These are phyloP conservation scores for Metschnikowia picachoensis DNA, from an alignment of 805 yeast genomes.

Conservation along the genomic window DNA sequence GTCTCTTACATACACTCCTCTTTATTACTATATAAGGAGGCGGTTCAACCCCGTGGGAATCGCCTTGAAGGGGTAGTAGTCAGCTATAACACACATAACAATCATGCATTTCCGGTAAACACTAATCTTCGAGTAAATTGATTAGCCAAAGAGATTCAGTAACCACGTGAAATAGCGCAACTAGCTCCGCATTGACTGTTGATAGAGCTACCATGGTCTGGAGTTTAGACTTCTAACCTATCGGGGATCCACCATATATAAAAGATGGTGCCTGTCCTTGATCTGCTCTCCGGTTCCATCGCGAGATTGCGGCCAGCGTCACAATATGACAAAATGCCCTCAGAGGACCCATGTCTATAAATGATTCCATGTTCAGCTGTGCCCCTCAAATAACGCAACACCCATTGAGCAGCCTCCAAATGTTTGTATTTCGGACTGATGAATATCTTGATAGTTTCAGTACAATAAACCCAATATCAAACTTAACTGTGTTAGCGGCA, in stretches of 20 bases:
- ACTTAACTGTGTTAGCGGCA: constrained; percentile 1
- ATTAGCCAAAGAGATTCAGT: too few species aligned
- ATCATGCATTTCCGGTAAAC: too few species aligned
- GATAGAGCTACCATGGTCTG: background rate
- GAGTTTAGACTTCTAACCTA: background rate
- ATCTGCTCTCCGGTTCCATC: background rate
- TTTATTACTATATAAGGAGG: too few species aligned
- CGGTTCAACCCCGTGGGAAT: too few species aligned
- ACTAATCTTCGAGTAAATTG: too few species aligned
- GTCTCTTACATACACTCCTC: too few species aligned
- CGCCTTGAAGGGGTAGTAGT: too few species aligned
- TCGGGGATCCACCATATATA: background rate
- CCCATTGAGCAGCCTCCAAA: background rate
- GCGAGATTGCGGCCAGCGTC: background rate
- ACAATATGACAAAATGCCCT: background rate
- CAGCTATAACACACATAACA: too few species aligned
- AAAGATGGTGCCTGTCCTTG: background rate
- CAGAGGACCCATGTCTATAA: too few species aligned
- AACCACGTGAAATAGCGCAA: too few species aligned
- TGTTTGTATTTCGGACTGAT: background rate
- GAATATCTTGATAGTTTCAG: background rate
- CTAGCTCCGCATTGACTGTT: background rate
- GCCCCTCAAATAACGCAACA: background rate
- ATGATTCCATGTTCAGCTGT: too few species aligned
- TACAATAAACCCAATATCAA: background rate